Evolutionary conservation across 331 rosid genomes (phyloP), one percentile per base, ranked within the genome.

Genomic region (Malus hybrid): DNA sequence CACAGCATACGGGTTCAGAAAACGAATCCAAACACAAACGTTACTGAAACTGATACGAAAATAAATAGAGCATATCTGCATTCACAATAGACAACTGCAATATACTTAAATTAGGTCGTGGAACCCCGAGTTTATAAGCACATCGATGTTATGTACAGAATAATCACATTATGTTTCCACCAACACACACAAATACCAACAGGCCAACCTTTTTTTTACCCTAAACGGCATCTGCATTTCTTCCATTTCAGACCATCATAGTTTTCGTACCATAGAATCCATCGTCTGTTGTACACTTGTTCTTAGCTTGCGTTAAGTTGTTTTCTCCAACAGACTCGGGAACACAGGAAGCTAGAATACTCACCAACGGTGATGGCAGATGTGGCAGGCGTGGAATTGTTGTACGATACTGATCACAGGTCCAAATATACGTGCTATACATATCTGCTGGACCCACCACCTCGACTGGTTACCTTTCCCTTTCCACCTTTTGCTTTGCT

Each of bases 341-440:
- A 32, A 7, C 5, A 50, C 4, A 12, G 19, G 52, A 55, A 39
- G 65, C 44, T 18, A 19, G 29, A 20, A 71, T 33, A 52, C 15
- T 73, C 77, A 84, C 56, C 80, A 76, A 56, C 80, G 80, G 31
- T 80, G 80, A 59, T 78, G 77, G 73, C 85, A 79, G 34, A 73
- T 70, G 71, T 85, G 80, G 78, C 73, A 4, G 80, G 55, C 63
- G 8, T 73, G 22, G 33, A 44, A 68, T 82, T 79, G 11, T 80
- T 82, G 62, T 13, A 79, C 65, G 81, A 71, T 82, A 82, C 48
- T 65, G 73, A 5, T 85, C 79, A 62, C 84, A 77, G 6, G 84
- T 69, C 85, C 84, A 80, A 73, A 77, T 73, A 69, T 66, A 34
- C 1, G 77, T 12, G 20, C 70, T 84, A 84, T 1, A 69, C 55